Percentiles rank a stretch among this genome's conserved stretches.
phyloP scores from a whole-genome alignment of 805 yeast species.

The Cyberlindnera nakhonratchasimensis region DNA sequence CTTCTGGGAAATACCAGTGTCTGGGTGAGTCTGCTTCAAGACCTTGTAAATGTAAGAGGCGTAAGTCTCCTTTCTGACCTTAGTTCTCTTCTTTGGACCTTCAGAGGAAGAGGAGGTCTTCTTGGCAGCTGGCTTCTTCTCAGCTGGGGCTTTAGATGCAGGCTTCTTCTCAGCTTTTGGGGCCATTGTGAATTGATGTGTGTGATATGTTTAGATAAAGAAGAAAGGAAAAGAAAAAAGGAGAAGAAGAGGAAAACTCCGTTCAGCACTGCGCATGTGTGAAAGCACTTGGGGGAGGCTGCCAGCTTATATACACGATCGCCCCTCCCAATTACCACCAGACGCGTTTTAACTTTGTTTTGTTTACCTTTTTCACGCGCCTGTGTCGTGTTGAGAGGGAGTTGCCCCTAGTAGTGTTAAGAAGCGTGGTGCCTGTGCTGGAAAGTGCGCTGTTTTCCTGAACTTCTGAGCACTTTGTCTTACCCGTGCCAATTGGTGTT shows the following conservation, averaged over 20 bases:
- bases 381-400: neutral
- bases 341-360: constrained; percentile 3
- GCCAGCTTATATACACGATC: constrained; percentile 4
- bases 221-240: constrained; percentile 1
- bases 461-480: constrained; percentile 1
- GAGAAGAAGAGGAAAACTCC: neutral
- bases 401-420: neutral
- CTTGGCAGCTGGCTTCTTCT: constrained; percentile 91
- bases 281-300: neutral
- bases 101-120: constrained; percentile 73
- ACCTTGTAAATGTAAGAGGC: constrained; percentile 98
- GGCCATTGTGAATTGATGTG: constrained; percentile 47
- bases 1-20: constrained; percentile 98
- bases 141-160: constrained; percentile 93
- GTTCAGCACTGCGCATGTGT: neutral
- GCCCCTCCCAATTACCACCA: neutral
- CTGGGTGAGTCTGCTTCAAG: constrained; percentile 98
- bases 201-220: constrained; percentile 12
- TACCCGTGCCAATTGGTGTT: neutral
- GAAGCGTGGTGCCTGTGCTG: constrained; percentile 8
- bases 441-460: neutral
- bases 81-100: constrained; percentile 88
- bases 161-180: constrained; percentile 61
- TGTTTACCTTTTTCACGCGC: constrained; percentile 3
- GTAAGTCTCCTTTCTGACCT: constrained; percentile 97